Conservation (phyloP, 1,284 basidiomycete genomes). For the Cutaneotrichosporon curvatum region DNA sequence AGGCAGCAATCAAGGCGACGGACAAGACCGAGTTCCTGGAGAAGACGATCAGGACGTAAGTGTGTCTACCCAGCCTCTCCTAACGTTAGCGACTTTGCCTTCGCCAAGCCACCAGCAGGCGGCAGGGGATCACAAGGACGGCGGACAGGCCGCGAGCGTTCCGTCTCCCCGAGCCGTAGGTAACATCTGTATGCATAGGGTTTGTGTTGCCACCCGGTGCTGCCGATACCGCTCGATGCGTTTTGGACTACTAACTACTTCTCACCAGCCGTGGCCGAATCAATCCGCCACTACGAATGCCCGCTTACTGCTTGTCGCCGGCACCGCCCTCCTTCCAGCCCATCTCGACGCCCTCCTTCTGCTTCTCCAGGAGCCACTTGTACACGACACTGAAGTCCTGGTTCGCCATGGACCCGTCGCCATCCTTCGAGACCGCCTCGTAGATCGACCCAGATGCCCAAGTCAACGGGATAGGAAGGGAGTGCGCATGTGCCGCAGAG, state of each 20-base stretch:
- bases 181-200: slow-evolving; percentile 7
- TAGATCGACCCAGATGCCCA: slow-evolving; percentile 41
- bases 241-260: too few species aligned
- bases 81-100: slow-evolving; percentile 72
- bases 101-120: slow-evolving; percentile 74
- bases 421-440: slow-evolving; percentile 33
- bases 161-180: slow-evolving; percentile 29
- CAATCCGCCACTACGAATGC: too few species aligned
- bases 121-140: slow-evolving; percentile 13
- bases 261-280: too few species aligned
- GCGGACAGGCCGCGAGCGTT: slow-evolving; percentile 33
- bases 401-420: slow-evolving; percentile 25
- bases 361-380: slow-evolving; percentile 39
- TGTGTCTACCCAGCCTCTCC: not conserved
- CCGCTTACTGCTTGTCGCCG: slow-evolving; percentile 9
- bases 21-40: slow-evolving; percentile 78
- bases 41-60: slow-evolving; percentile 65
- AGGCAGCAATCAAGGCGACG: slow-evolving; percentile 76
- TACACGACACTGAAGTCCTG: slow-evolving; percentile 44
- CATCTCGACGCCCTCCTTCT: slow-evolving; percentile 32
- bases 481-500: slow-evolving; percentile 27
- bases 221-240: too few species aligned
- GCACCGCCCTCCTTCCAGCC: slow-evolving; percentile 36
- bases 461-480: slow-evolving; percentile 35
- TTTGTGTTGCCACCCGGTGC: too few species aligned